Percentiles rank a stretch among this genome's conserved stretches.
Evolutionary conservation across 345 rosid species (phyloP).

Genomic region (Leavenworthia alabamica): DNA sequence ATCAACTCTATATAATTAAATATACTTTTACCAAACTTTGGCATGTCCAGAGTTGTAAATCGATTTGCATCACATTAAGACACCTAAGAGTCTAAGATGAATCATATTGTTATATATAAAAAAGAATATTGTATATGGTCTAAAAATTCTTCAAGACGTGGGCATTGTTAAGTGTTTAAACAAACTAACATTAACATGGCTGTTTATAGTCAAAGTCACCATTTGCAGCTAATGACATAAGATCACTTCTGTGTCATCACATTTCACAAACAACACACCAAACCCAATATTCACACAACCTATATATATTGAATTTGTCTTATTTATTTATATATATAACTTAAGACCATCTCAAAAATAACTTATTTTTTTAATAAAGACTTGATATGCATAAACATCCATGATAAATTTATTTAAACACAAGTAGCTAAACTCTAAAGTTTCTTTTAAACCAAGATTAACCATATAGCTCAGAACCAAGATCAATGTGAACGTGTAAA

Average conservation of each 20-base stretch:
- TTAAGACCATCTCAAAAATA: neutral
- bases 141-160: slow-evolving; percentile 29
- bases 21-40: neutral
- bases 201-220: slow-evolving; percentile 22
- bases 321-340: neutral
- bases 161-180: slow-evolving; percentile 16
- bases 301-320: neutral
- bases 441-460: neutral
- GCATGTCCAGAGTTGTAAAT: neutral
- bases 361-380: neutral
- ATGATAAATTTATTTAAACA: neutral
- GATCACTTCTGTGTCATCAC: slow-evolving; percentile 23
- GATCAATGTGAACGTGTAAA: slow-evolving; percentile 6
- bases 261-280: neutral
- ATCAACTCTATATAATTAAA: neutral
- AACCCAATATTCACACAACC: neutral
- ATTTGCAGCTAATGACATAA: slow-evolving; percentile 25
- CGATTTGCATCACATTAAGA: neutral
- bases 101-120: neutral
- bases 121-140: neutral
- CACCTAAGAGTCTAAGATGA: slow-evolving; percentile 2
- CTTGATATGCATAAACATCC: neutral
- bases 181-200: slow-evolving; percentile 20
- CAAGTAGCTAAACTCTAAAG: neutral
- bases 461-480: neutral